These are phyloP conservation scores for Chloranthus sessilifolius DNA, from an alignment of 164 flowering plant species.

Conservation along the genomic window DNA sequence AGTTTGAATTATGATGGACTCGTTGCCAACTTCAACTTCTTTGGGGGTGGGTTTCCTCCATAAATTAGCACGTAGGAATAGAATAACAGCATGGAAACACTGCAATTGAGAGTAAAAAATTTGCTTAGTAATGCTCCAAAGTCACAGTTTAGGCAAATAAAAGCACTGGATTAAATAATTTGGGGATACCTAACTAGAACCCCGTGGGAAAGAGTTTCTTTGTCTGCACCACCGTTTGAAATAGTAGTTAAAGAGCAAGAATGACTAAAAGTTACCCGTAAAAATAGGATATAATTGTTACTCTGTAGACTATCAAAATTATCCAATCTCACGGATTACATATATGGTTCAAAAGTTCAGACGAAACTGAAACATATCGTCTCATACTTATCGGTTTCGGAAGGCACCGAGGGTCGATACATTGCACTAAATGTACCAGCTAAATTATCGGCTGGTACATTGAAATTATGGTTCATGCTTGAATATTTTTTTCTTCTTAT, in stretches of 20 bases:
- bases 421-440: too few relatives aligned
- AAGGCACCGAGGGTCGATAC: too few relatives aligned
- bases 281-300: background rate
- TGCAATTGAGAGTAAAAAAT: slow-evolving; percentile 20
- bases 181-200: slow-evolving; percentile 48
- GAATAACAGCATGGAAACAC: slow-evolving; percentile 83
- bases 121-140: too few relatives aligned
- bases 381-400: too few relatives aligned
- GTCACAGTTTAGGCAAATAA: background rate
- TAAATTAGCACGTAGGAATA: slow-evolving; percentile 65
- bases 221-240: slow-evolving; percentile 42
- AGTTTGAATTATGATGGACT: slow-evolving; percentile 5
- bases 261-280: slow-evolving; percentile 1
- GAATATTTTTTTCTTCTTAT: too few relatives aligned
- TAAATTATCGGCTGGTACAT: too few relatives aligned
- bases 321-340: too few relatives aligned
- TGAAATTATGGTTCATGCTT: too few relatives aligned
- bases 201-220: slow-evolving; percentile 64
- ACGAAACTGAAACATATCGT: too few relatives aligned
- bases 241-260: too few relatives aligned
- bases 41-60: slow-evolving; percentile 93
- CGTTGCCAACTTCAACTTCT: slow-evolving; percentile 52
- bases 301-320: too few relatives aligned
- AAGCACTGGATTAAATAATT: background rate
- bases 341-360: too few relatives aligned